phyloP scores from a whole-genome alignment of 169 alveolate species.

The Besnoitia besnoiti region DNA sequence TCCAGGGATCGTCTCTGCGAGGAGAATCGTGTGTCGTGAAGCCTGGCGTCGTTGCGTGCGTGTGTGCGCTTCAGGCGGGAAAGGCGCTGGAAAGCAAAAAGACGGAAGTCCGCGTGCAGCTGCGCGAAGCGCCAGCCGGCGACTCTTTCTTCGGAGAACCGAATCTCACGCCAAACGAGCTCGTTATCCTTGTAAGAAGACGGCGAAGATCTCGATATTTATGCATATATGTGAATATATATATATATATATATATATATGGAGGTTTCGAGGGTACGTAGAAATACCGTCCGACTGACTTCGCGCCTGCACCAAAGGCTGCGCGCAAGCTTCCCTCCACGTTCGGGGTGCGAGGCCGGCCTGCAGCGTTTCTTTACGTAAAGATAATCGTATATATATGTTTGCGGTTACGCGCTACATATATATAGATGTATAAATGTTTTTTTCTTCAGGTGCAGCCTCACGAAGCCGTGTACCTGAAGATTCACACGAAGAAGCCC shows the following conservation, averaged over 20 bases:
- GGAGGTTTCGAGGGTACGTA: no score
- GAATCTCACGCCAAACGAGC: neutral
- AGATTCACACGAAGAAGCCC: constrained; percentile 75
- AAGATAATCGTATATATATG: no score
- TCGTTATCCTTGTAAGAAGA: neutral
- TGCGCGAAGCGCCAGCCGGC: constrained; percentile 26
- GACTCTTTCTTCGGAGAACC: neutral
- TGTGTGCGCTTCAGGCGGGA: neutral
- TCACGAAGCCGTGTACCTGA: constrained; percentile 75
- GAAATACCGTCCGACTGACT: no score
- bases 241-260: neutral
- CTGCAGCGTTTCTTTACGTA: no score
- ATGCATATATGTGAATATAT: neutral
- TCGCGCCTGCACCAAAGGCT: no score
- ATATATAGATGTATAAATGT: neutral
- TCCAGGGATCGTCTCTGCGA: no score
- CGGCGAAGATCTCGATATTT: neutral
- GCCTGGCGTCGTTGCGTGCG: neutral
- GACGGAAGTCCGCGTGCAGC: constrained; percentile 31
- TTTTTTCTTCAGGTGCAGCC: constrained; percentile 72
- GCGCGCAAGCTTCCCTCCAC: no score
- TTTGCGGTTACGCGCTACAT: neutral
- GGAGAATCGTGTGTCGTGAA: no score
- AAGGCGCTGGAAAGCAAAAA: constrained; percentile 9
- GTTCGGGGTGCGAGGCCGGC: no score